phyloP scores from a whole-genome alignment of 2,329 filamentous ascomycete genomes.

The Epichloe elymi region DNA sequence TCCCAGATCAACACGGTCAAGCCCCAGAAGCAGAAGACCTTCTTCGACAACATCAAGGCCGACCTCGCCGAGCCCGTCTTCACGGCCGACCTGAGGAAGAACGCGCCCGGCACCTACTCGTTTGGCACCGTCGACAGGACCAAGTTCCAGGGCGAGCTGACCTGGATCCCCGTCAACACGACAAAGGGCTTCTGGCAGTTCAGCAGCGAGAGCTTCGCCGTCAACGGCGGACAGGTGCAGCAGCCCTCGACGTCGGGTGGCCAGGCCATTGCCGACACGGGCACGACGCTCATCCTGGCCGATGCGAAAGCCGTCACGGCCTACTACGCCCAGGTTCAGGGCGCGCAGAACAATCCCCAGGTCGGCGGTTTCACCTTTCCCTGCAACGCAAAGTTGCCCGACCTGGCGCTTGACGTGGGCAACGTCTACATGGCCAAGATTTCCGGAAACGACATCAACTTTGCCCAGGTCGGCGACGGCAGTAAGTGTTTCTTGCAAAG shows the following conservation, averaged over 20 bases:
- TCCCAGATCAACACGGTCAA: constrained; percentile 27
- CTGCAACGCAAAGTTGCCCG: constrained; percentile 30
- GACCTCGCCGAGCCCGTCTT: constrained; percentile 34
- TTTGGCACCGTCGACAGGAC: constrained; percentile 56
- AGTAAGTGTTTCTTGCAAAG: constrained; percentile 24
- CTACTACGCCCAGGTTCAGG: constrained; percentile 33
- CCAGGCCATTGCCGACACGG: constrained; percentile 37
- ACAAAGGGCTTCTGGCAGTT: constrained; percentile 50
- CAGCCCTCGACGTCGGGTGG: constrained; percentile 29
- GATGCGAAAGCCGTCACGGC: constrained; percentile 35
- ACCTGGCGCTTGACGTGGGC: constrained; percentile 42
- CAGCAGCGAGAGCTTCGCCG: constrained; percentile 10
- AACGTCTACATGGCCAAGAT: constrained; percentile 42
- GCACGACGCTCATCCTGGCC: constrained; percentile 50
- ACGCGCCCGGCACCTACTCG: constrained; percentile 49
- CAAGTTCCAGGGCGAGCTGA: constrained; percentile 50
- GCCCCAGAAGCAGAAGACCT: constrained; percentile 29
- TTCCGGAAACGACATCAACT: constrained; percentile 39
- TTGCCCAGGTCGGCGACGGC: constrained; percentile 33
- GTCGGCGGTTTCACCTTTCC: constrained; percentile 32
- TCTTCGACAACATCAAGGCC: constrained; percentile 23
- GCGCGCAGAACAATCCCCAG: constrained; percentile 19
- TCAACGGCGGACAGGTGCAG: constrained; percentile 8
- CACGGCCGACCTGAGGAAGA: constrained; percentile 53
- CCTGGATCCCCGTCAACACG: constrained; percentile 48